Base-by-base conservation (phyloP, 2,329 filamentous ascomycete genomes). In the Cercospora beticola region DNA sequence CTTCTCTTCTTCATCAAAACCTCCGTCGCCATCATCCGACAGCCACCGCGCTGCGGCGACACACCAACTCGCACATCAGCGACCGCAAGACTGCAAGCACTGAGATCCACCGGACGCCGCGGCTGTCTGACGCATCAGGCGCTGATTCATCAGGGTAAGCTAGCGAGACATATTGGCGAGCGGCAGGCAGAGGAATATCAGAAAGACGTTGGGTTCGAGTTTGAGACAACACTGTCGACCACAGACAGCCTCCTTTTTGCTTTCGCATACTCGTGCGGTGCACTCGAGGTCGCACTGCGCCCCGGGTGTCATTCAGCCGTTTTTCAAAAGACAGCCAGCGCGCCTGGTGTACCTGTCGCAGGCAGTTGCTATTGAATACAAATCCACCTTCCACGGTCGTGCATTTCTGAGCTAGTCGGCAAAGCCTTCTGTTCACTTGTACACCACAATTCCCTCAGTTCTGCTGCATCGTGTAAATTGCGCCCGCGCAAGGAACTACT, bases 321-420 rank as follows among this genome's bases (percentile, higher is more conserved):
- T 63, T 40, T 71, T 66, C 52, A 62, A 69, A 62, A 69, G 49
- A 70, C 58, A 65, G 57, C 40, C 68, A 66, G 63, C 43, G 60
- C 65, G n/a, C 40, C 52, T 64, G 62, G 65, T 52, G 63, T 67
- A 62, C 66, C 73, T 74, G 74, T 75, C 70, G 61, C 74, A 75
- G 72, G 72, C 72, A 75, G 72, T 73, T 72, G 70, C 70, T 73
- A 73, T 75, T 75, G 63, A 76, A 76, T 75, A 74, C 69, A 74
- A 75, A 71, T 68, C 65, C 68, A 66, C 72, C 71, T 72, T 70
- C 62, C 59, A 69, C 67, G 73, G 73, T 75, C 68, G 74, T 75
- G 74, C 70, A 71, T 68, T 64, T 68, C 66, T 72, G 73, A 71
- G 68, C 71, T 67, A 73, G 70, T 64, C 65, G 67, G 68, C 67